Conservation (phyloP, 768 basidiomycete genomes). For the Boletus huronensis region DNA sequence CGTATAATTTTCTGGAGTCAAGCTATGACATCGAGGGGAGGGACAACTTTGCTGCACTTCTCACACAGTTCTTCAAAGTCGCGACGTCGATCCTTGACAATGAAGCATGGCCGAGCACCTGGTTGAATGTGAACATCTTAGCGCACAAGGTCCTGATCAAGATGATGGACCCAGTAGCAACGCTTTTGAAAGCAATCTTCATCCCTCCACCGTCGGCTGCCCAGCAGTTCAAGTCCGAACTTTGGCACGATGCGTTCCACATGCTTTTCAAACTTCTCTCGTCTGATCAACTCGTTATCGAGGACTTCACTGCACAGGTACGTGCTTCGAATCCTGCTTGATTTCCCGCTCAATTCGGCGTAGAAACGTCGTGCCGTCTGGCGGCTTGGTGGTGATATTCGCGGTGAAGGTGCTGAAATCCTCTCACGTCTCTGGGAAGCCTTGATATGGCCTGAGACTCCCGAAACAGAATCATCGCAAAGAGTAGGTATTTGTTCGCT, state of each 20-base stretch:
- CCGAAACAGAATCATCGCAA: slow-evolving; percentile 49
- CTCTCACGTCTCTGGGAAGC: slow-evolving; percentile 81
- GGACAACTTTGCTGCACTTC: slow-evolving; percentile 66
- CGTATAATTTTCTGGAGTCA: slow-evolving; percentile 74
- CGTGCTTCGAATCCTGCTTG: slow-evolving; percentile 9
- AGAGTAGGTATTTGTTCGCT: slow-evolving; percentile 49
- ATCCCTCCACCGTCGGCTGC: slow-evolving; percentile 66
- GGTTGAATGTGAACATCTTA: slow-evolving; percentile 89
- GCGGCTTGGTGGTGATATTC: slow-evolving; percentile 93
- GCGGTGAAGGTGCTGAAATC: slow-evolving; percentile 85
- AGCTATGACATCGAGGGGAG: slow-evolving; percentile 86
- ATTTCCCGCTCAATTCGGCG: slow-evolving; percentile 4
- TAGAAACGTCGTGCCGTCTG: slow-evolving; percentile 94
- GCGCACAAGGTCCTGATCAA: slow-evolving; percentile 86
- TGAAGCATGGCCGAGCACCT: slow-evolving; percentile 84
- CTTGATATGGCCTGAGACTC: slow-evolving; percentile 69
- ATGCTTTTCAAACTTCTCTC: slow-evolving; percentile 83
- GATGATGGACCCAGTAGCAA: slow-evolving; percentile 78
- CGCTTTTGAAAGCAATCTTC: slow-evolving; percentile 75
- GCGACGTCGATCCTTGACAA: slow-evolving; percentile 77
- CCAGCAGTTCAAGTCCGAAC: slow-evolving; percentile 62
- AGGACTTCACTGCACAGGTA: slow-evolving; percentile 93
- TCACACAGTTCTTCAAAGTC: slow-evolving; percentile 80
- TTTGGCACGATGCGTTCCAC: slow-evolving; percentile 81
- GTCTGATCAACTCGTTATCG: slow-evolving; percentile 89